A percentile compares a stretch with the other conserved stretches of the same genome.
Conservation (phyloP, 1,139 yeast genomes). For the Geotrichum bryndzae region DNA sequence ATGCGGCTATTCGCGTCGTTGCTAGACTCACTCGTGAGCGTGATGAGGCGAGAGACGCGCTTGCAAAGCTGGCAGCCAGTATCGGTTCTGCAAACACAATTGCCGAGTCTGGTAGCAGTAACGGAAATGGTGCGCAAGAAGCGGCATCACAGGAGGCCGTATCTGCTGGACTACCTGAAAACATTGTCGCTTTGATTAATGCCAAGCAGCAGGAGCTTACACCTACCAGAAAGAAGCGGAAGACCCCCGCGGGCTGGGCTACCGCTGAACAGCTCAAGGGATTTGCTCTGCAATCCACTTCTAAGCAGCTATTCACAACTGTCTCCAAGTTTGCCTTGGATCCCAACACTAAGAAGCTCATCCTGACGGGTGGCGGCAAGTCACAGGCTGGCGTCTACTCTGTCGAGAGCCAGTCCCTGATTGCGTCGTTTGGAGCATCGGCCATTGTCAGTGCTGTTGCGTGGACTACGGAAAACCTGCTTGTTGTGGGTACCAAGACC, state of each 20-base stretch:
- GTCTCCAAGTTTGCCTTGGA: conserved; percentile 21
- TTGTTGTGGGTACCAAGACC: conserved; percentile 24
- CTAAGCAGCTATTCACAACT: conserved; percentile 27
- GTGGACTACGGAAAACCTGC: conserved; percentile 22
- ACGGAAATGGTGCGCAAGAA: conserved; percentile 12
- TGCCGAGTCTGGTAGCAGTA: conserved; percentile 5
- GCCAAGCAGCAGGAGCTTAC: conserved; percentile 22
- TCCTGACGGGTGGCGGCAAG: conserved; percentile 31
- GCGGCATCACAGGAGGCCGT: conserved; percentile 18
- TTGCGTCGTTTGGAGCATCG: conserved; percentile 18
- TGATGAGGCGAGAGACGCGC: conserved; percentile 61
- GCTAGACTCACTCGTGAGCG: conserved; percentile 65
- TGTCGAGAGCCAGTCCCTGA: conserved; percentile 12
- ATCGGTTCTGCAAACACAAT: conserved; percentile 22
- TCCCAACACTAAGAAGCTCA: conserved; percentile 10
- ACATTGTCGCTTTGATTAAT: conserved; percentile 15
- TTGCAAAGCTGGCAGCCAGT: conserved; percentile 41
- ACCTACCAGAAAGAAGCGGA: conserved; percentile 22
- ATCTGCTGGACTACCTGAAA: conserved; percentile 13
- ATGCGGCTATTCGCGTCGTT: conserved; percentile 86
- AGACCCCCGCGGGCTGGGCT: conserved; percentile 20
- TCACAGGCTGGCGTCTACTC: conserved; percentile 25
- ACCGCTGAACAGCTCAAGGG: conserved; percentile 16
- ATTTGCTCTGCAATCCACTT: conserved; percentile 12
- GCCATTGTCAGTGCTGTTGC: conserved; percentile 28